These are phyloP conservation scores for Naegleria fowleri DNA, from an alignment of 208 protist genomes.

Conservation along the genomic window DNA sequence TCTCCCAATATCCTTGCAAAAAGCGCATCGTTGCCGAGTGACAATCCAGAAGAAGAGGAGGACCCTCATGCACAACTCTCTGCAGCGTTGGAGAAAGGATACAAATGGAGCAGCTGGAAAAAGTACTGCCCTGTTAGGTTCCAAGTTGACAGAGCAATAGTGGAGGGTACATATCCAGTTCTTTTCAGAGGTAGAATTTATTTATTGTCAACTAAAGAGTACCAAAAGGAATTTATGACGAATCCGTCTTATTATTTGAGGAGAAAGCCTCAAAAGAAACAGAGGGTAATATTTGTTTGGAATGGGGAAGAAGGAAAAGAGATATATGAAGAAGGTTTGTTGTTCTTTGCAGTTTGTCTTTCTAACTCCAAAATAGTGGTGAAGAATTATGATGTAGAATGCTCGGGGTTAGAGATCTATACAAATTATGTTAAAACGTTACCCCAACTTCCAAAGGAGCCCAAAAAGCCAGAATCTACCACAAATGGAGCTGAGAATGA, in stretches of 20 bases:
- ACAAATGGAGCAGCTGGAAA: background rate
- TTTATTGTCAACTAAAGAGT: background rate
- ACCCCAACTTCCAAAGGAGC: background rate
- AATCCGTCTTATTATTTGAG: background rate
- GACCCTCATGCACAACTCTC: background rate
- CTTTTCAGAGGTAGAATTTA: background rate
- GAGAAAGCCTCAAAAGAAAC: background rate
- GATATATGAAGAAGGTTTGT: background rate
- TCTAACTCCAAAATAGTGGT: background rate
- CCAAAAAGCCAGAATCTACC: background rate
- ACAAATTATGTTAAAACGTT: background rate
- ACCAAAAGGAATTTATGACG: background rate
- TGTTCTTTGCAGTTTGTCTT: background rate
- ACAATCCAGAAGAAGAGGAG: background rate
- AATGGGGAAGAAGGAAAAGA: background rate
- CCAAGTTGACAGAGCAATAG: background rate
- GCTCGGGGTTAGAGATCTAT: background rate
- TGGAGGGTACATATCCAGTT: background rate
- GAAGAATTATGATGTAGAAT: background rate
- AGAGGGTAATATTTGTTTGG: background rate
- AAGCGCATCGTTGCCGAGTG: background rate
- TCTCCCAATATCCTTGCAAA: background rate
- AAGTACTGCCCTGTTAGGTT: conserved; percentile 1
- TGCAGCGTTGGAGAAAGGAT: background rate
- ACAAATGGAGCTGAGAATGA: background rate